Percentiles rank a stretch among this genome's conserved stretches.
Evolutionary conservation across 2,329 filamentous ascomycete genomes (phyloP).

Genomic region (Coniochaeta prunicola): DNA sequence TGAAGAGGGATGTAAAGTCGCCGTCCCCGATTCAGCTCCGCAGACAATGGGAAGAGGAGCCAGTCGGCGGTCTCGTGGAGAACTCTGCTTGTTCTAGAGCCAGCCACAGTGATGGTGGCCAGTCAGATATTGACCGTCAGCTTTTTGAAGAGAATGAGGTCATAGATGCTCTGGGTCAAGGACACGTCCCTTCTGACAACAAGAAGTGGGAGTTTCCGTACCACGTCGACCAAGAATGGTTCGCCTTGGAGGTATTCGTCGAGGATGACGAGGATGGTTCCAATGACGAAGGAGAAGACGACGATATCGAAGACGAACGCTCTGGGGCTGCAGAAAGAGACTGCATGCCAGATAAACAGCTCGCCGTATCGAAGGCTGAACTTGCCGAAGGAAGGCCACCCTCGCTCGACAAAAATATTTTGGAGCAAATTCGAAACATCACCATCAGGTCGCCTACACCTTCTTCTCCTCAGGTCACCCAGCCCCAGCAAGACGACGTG

Average conservation of each 20-base stretch:
- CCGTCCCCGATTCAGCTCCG: conserved; percentile 43
- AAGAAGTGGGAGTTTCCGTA: conserved; percentile 55
- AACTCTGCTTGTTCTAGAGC: neutral
- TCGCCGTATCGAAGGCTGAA: neutral
- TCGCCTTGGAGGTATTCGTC: conserved; percentile 76
- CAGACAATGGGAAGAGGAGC: conserved; percentile 11
- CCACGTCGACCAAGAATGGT: conserved; percentile 82
- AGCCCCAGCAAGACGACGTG: conserved; percentile 2
- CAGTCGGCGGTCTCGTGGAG: neutral
- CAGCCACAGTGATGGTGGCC: conserved; percentile 20
- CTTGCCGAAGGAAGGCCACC: conserved; percentile 9
- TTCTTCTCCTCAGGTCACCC: neutral
- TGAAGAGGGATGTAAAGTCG: conserved; percentile 65
- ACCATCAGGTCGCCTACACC: conserved; percentile 1
- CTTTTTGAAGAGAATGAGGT: conserved; percentile 27
- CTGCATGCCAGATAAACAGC: conserved; percentile 1
- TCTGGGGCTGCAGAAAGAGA: neutral
- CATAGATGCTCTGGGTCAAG: conserved; percentile 1
- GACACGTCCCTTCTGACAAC: conserved; percentile 12
- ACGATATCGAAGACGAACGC: conserved; percentile 15
- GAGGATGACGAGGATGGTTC: conserved; percentile 19
- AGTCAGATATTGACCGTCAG: conserved; percentile 40
- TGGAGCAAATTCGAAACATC: conserved; percentile 32
- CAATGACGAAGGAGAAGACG: conserved; percentile 9
- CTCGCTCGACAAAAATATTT: conserved; percentile 29